Base-by-base conservation (phyloP, 2,329 filamentous ascomycete species). In the Xylariaceae sp. region DNA sequence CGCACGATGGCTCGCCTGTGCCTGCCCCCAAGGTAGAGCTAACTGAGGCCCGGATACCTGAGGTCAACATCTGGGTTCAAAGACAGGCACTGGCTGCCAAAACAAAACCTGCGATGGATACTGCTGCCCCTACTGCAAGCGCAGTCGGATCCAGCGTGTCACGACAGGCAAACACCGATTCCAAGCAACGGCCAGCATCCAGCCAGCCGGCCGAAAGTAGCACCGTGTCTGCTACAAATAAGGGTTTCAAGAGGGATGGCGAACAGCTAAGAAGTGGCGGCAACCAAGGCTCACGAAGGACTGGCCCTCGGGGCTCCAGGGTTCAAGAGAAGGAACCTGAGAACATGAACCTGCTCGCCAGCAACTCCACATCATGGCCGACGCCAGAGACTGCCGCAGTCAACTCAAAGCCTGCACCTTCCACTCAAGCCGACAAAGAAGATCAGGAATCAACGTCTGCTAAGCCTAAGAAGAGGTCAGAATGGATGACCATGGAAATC, bases 1-100 rank as follows among this genome's bases (percentile, higher is more conserved):
- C 73, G 15, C 64, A 65, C 27, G 73, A 78, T 15, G 74, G 78
- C 40, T 82, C 84, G 57, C 81, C 84, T 59, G 81, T 81, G 58
- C 77, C 80, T 52, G 72, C 81, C 53, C 73, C 74, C 12, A 82
- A 85, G 61, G 72, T 82, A 40, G 80, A 86, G 60, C 75, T 96
- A 39, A 85, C 86, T 42, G 89, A 94, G 53, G 92, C 92, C 15
- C 87, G 90, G 30, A 77, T 88, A 39, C 94, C 94, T 1, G 69
- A 82, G 1, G 87, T 96, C 50, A 99, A 99, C 67, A 75, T 91
- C 54, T 99, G 94, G 92, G 80, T 85, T 55, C 83, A 91, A 69
- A 82, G 91, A 48, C 85, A 90, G 62, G 83, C 83, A 42, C 71
- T 76, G 40, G 73, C 77, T 54, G 74, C 80, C 36, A 85, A 82